Evolutionary conservation across 495 filamentous ascomycete genomes (phyloP), one percentile per base, ranked within the genome.

Genomic region (Podospora pseudocomata): DNA sequence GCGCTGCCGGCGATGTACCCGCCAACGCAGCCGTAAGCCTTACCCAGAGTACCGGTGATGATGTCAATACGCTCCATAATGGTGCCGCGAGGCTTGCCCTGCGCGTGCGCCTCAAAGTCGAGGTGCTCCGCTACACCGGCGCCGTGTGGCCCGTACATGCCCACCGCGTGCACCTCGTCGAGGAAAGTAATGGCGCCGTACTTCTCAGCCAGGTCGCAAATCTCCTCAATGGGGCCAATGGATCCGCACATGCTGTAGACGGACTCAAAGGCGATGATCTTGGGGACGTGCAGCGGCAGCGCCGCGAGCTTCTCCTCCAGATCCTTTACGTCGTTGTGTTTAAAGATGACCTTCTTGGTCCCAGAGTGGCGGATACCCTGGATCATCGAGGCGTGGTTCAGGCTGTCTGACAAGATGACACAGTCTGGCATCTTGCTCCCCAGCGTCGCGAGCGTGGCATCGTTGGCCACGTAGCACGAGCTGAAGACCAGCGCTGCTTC

Each of bases 211-310:
- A 99, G 83, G 76, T 98, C 93, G 77, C 93, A 97, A 65, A 99
- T 98, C 76, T 90, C 88, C 80, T 92, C 92, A 69, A 99, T 98
- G 3, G 95, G 96, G 0, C 92, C 96, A 75, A 99, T 91, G 26
- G 92, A 96, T 68, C 95, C 95, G 79, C 96, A 99, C 95, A 99
- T 99, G 81, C 91, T 95, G 80, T 99, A 99, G 27, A 99, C 95
- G 19, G 91, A 96, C 80, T 99, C 95, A 71, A 98, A 99, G 20
- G 95, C 95, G 69, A 99, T 99, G 68, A 99, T 96, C 85, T 99
- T 99, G 58, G 95, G 95, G 32, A 92, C 85, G 58, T 93, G 83
- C 2, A 89, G 77, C 0, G 94, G 93, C 39, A 99, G 85, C 18
- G 92, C 90, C 4, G 93, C 93, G 66, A 99, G 84, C 75, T 99